Conservation (phyloP, 148 eudicot genomes). For the Gaultheria prostrata region DNA sequence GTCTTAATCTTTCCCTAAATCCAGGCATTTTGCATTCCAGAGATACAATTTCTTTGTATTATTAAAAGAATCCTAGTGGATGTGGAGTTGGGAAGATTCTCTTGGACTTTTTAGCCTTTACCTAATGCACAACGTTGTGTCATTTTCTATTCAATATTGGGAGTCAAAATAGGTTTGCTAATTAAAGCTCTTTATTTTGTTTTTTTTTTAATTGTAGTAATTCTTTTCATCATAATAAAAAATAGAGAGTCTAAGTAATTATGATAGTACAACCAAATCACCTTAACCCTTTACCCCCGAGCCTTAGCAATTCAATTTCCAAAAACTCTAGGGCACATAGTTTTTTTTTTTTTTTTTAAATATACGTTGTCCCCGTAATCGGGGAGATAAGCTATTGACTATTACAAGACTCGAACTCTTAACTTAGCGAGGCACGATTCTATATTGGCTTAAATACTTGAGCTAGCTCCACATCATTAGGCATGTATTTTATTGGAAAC, state of each 20-base stretch:
- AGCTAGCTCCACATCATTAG: background rate
- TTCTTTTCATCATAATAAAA: background rate
- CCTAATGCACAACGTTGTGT: background rate
- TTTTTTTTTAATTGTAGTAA: background rate
- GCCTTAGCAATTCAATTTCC: background rate
- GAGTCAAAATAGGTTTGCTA: slow-evolving; percentile 18
- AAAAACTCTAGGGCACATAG: background rate
- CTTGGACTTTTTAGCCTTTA: background rate
- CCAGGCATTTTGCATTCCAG: slow-evolving; percentile 30
- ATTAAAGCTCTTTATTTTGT: background rate
- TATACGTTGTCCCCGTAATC: background rate
- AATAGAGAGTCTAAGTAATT: background rate
- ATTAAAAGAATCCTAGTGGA: background rate
- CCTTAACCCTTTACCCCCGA: background rate
- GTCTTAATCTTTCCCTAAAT: slow-evolving; percentile 33
- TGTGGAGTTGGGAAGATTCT: slow-evolving; percentile 1
- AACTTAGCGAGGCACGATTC: background rate
- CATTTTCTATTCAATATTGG: background rate
- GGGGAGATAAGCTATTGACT: background rate
- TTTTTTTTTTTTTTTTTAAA: background rate
- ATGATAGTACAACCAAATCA: background rate
- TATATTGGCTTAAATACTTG: background rate
- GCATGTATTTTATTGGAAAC: background rate
- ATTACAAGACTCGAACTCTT: background rate
- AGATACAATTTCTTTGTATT: slow-evolving; percentile 1